Evolutionary conservation across 192 early-diverging fungal species (phyloP), one percentile per base, ranked within the genome.

Genomic region (Glomus cerebriforme): DNA sequence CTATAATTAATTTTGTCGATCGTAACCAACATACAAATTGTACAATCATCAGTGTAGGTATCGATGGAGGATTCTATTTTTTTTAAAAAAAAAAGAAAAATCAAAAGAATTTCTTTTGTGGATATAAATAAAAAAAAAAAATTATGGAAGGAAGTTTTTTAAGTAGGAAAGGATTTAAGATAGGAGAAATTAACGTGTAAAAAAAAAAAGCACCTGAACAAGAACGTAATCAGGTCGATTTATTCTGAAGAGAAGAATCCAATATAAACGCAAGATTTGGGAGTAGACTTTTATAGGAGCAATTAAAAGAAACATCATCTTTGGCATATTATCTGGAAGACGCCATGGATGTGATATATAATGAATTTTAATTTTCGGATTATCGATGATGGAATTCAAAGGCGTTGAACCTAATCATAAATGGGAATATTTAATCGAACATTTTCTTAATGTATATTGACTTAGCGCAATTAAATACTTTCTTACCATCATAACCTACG

Each of bases 11-110:
- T 64, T 86, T 86, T 22, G 91, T 84, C 34, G 90, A 85, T n/a
- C 90, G 89, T 29, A 95, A 26, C 70, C 89, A 87, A 35, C 88
- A 85, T 15, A 93, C 86, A 5, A 92, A 65, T 31, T 93, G 94
- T 43, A 88, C 93, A 75, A 98, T 87, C 5, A 90, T 45, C 67
- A 99, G 87, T 8, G 96, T 98, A 1, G 97, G 97, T 74, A 99
- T 93, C 3, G 97, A 91, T 9, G 97, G 97, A 37, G 97, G 97
- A 81, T 97, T 99, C 97, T 95, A 82, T 15, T 10, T 43, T n/a
- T n/a, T n/a, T n/a, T n/a, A n/a, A n/a, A n/a, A n/a, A n/a, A 43
- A 43, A 12, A 43, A 43, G 2, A 1, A 24, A 67, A 70, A 39
- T n/a, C 8, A 60, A 78, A 65, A 45, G 45, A 26, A 34, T 37